Evolutionary conservation across 2,329 filamentous ascomycete species (phyloP).

Genomic region (Aspergillus vadensis): DNA sequence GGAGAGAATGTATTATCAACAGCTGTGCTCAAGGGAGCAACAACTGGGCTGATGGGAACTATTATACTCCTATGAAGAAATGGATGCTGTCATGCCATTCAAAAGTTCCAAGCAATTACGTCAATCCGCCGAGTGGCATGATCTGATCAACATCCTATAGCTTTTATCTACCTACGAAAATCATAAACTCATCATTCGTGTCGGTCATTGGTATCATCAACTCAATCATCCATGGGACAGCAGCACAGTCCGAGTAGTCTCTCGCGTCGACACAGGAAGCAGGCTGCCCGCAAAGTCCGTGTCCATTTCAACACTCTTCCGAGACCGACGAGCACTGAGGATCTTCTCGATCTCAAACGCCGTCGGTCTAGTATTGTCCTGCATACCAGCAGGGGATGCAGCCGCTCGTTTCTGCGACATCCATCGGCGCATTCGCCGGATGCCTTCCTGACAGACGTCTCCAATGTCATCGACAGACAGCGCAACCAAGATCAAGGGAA

Average conservation of each 20-base stretch:
- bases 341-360: constrained; percentile 32
- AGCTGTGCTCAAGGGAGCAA: too few species aligned
- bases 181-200: background rate
- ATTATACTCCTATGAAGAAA: too few species aligned
- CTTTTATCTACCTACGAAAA: background rate
- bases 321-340: constrained; percentile 25
- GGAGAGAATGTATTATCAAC: too few species aligned
- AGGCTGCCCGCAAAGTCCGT: constrained; percentile 28
- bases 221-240: background rate
- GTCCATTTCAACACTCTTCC: constrained; percentile 30
- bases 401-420: constrained; percentile 13
- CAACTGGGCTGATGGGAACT: too few species aligned
- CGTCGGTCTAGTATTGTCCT: constrained; percentile 10
- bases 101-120: background rate
- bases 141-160: background rate
- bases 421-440: constrained; percentile 29
- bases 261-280: constrained; percentile 31
- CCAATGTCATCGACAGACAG: constrained; percentile 49
- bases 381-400: background rate
- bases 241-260: constrained; percentile 16
- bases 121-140: background rate
- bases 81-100: too few species aligned
- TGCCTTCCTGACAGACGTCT: constrained; percentile 30
- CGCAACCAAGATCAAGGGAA: constrained; percentile 52
- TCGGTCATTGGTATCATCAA: background rate